Evolutionary conservation across 306 rosid genomes (phyloP), one percentile per base, ranked within the genome.

Genomic region (Castanea sativa): DNA sequence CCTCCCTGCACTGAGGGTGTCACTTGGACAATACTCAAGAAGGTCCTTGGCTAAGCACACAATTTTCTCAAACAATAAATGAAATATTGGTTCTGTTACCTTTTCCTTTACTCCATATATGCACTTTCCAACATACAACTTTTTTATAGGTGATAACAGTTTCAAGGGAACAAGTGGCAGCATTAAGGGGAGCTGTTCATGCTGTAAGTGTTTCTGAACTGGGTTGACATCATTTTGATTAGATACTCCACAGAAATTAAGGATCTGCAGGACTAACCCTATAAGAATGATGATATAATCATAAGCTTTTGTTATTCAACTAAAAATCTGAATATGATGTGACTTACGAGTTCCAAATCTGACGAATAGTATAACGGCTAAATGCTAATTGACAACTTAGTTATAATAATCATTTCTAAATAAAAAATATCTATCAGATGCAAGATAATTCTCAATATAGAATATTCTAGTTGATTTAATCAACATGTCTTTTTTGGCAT

Each of bases 1-100:
- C 97, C 98, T 74, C 94, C 98, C 1, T 92, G 98, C 68, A 83
- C 88, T 20, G 91, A 92, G 83, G 96, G 94, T n/a, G 91, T 94
- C 43, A 38, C 49, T 82, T 94, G 98, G 98, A 90, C 96, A 6
- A 7, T 92, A 23, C 13, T 77, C 43, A 83, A 83, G 18, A 88
- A 92, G 97, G 98, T 87, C 49, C 6, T 70, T 60, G 33, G 8
- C 81, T 68, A 73, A 52, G 20, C 33, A 27, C 73, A 14, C 13
- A 15, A 65, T 27, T 60, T 18, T 56, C 7, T 35, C 53, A 35
- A 69, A 15, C 41, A n/a, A 14, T 25, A 21, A 25, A 16, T 43
- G 12, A 10, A 3, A n/a, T 14, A 16, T 35, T 55, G 9, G 25
- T 23, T 49, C 29, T 67, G 6, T 13, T 56, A 14, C 35, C 60